phyloP scores from a whole-genome alignment of 345 rosid genomes.

The Sisymbrium irio region DNA sequence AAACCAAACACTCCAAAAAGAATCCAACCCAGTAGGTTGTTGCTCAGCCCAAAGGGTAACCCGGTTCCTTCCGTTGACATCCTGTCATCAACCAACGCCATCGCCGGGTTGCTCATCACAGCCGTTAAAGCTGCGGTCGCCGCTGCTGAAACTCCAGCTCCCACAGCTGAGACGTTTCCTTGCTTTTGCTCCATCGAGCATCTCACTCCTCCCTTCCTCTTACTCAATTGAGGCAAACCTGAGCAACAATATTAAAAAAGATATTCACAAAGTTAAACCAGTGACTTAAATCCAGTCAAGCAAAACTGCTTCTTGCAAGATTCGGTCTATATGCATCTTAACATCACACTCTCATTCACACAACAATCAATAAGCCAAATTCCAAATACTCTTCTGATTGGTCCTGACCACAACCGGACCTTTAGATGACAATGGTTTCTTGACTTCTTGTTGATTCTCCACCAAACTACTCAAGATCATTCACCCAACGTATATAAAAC shows the following conservation, averaged over 20 bases:
- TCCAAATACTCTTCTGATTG: background rate
- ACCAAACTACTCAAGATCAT: background rate
- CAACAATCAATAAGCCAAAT: background rate
- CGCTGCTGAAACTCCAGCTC: constrained; percentile 42
- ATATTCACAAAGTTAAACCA: background rate
- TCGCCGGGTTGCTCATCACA: constrained; percentile 62
- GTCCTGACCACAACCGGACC: background rate
- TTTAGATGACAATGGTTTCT: background rate
- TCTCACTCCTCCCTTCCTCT: constrained; percentile 52
- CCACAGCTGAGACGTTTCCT: constrained; percentile 25
- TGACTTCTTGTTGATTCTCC: constrained; percentile 5
- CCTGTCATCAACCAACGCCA: constrained; percentile 92
- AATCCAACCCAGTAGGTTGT: constrained; percentile 94
- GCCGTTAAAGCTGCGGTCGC: constrained; percentile 56
- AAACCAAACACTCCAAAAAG: constrained; percentile 78
- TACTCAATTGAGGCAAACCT: constrained; percentile 67
- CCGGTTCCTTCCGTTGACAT: constrained; percentile 88
- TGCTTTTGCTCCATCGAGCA: constrained; percentile 49
- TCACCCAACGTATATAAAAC: background rate
- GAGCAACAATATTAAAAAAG: background rate
- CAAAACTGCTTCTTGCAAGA: background rate
- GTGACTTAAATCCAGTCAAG: background rate
- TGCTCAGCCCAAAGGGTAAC: constrained; percentile 91
- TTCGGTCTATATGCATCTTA: background rate
- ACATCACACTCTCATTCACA: background rate